Percentiles rank a stretch among this genome's conserved stretches.
Conservation (phyloP, 768 basidiomycete genomes). For the Cubamyces lactineus region DNA sequence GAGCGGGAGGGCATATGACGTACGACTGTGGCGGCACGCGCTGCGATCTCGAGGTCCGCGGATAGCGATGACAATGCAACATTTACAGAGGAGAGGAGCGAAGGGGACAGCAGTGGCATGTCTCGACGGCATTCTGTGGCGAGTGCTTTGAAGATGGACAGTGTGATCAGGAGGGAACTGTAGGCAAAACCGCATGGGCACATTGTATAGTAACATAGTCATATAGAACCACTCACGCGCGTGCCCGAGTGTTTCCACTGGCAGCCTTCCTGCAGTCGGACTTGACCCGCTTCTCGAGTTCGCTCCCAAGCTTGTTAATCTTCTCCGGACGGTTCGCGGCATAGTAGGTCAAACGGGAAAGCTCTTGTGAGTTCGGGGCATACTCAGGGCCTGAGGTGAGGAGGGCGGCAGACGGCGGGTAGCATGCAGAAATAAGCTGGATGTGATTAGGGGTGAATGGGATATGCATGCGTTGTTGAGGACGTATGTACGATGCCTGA, state of each 20-base stretch:
- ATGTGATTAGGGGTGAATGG: constrained; percentile 84
- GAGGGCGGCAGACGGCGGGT: constrained; percentile 77
- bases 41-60: constrained; percentile 73
- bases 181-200: neutral
- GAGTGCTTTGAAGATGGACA: constrained; percentile 79
- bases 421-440: constrained; percentile 82
- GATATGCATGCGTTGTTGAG: constrained; percentile 59
- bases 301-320: constrained; percentile 72
- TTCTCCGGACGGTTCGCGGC: constrained; percentile 84
- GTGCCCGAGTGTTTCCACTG: constrained; percentile 72
- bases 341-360: constrained; percentile 85
- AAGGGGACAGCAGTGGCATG: constrained; percentile 71
- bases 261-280: constrained; percentile 68
- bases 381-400: constrained; percentile 76
- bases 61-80: constrained; percentile 55
- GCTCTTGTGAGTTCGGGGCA: constrained; percentile 81
- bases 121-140: constrained; percentile 88
- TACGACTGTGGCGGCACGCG: constrained; percentile 81
- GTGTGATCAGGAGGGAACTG: constrained; percentile 80
- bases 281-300: constrained; percentile 75
- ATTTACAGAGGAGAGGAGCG: constrained; percentile 68
- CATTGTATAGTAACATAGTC: constrained; percentile 3
- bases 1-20: constrained; percentile 30
- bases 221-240: constrained; percentile 68
- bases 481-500: constrained; percentile 35